Percentiles rank a stretch among this genome's conserved stretches.
Evolutionary conservation across 1,139 yeast species (phyloP).

Genomic region (Kodamaea ohmeri): DNA sequence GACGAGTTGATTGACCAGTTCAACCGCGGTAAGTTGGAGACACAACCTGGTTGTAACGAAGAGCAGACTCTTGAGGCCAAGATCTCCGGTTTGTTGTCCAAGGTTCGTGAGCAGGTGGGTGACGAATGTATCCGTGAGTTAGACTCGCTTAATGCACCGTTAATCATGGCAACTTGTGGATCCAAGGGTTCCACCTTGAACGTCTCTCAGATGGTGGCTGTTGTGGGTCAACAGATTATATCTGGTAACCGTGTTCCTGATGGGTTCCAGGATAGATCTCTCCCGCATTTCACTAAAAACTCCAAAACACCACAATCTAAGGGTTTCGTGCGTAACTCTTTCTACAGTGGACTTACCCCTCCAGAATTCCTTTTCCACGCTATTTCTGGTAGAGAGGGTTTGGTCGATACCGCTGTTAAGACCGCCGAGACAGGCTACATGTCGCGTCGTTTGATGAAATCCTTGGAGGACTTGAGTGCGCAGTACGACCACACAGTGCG

Average conservation of each 20-base stretch:
- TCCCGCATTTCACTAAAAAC: constrained; percentile 95
- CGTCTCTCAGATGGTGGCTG: constrained; percentile 99
- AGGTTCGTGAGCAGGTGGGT: constrained; percentile 98
- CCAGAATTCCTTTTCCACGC: constrained; percentile 98
- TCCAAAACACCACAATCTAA: constrained; percentile 97
- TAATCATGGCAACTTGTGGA: constrained; percentile 99
- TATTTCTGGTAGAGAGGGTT: constrained; percentile 98
- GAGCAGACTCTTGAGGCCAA: constrained; percentile 98
- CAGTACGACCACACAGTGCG: constrained; percentile 94
- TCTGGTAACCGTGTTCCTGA: constrained; percentile 99
- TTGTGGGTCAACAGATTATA: constrained; percentile 98
- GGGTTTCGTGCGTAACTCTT: constrained; percentile 96
- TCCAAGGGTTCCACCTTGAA: constrained; percentile 97
- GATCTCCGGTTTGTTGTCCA: constrained; percentile 92
- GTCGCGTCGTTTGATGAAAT: constrained; percentile 98
- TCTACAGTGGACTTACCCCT: constrained; percentile 89
- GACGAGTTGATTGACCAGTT: constrained; percentile 82
- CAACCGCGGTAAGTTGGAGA: constrained; percentile 85
- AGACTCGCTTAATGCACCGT: constrained; percentile 89
- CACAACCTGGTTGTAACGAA: constrained; percentile 99
- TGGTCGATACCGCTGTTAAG: constrained; percentile 98
- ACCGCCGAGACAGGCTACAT: constrained; percentile 99
- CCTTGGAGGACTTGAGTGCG: constrained; percentile 91
- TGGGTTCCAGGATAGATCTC: constrained; percentile 97
- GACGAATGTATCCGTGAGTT: constrained; percentile 93